Percentiles rank a stretch among this genome's conserved stretches.
These are phyloP conservation scores for Pythium rhizo-oryzae DNA, from an alignment of 352 stramenopile genomes.

Conservation along the genomic window DNA sequence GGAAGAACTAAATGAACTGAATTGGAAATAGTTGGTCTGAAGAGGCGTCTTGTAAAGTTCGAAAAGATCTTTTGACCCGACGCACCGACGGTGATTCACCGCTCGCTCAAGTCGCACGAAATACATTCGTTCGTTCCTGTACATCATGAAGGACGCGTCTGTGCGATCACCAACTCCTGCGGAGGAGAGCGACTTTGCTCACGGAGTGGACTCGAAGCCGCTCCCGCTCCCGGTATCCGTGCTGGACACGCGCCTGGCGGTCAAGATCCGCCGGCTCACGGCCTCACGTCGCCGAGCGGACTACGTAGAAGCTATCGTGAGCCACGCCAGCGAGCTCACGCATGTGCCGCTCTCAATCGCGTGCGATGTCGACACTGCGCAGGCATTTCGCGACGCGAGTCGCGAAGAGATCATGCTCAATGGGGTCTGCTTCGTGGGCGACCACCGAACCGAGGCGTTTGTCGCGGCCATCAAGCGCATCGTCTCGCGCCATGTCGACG, in stretches of 20 bases:
- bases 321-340: conserved; percentile 35
- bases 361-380: conserved; percentile 70
- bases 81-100: no score
- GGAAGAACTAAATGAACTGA: conserved; percentile 28
- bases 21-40: conserved; percentile 14
- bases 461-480: conserved; percentile 79
- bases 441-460: conserved; percentile 73
- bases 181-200: background rate
- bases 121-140: background rate
- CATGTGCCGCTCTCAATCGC: conserved; percentile 52
- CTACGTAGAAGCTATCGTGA: conserved; percentile 50
- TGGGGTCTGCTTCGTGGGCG: conserved; percentile 72
- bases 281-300: conserved; percentile 49
- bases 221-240: conserved; percentile 15
- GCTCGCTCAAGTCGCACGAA: no score
- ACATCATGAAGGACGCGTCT: conserved; percentile 4
- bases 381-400: conserved; percentile 70
- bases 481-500: conserved; percentile 46
- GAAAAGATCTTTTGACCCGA: conserved; percentile 6
- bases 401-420: conserved; percentile 78
- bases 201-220: conserved; percentile 5
- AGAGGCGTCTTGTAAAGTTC: conserved; percentile 6
- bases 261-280: conserved; percentile 43
- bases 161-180: background rate
- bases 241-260: conserved; percentile 45